Conservation (phyloP, 2,329 filamentous ascomycete genomes). For the Pseudogymnoascus sp. region DNA sequence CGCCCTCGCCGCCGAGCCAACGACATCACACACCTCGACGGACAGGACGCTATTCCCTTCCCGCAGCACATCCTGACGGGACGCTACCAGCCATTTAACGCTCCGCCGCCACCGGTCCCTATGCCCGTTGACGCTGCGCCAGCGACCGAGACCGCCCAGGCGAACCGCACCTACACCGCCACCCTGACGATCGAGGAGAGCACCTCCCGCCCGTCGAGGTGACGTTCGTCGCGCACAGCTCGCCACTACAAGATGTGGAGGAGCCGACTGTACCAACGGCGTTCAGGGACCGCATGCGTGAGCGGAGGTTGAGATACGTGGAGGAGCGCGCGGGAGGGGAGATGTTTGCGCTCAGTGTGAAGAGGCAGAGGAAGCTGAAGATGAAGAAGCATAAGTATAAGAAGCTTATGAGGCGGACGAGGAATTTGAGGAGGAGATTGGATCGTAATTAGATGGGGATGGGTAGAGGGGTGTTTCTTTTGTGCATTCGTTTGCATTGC, state of each 20-base stretch:
- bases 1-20: conserved; percentile 40
- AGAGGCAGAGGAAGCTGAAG: conserved; percentile 85
- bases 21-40: conserved; percentile 49
- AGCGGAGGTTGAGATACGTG: conserved; percentile 55
- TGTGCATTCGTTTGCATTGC: background rate
- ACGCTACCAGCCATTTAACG: conserved; percentile 72
- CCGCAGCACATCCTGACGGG: conserved; percentile 63
- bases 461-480: background rate
- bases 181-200: conserved; percentile 63
- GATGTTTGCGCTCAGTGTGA: conserved; percentile 87
- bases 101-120: conserved; percentile 73
- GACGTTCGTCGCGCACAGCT: conserved; percentile 55
- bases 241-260: conserved; percentile 47
- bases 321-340: conserved; percentile 43
- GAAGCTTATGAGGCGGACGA: conserved; percentile 93
- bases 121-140: conserved; percentile 36
- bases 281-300: conserved; percentile 66
- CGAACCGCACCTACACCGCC: conserved; percentile 53
- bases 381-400: conserved; percentile 99
- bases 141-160: conserved; percentile 28
- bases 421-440: conserved; percentile 73
- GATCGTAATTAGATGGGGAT: conserved; percentile 28
- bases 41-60: conserved; percentile 47
- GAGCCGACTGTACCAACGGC: conserved; percentile 33
- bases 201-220: conserved; percentile 53